Conservation (phyloP, 345 rosid species). For the Noccaea bulbosa region DNA sequence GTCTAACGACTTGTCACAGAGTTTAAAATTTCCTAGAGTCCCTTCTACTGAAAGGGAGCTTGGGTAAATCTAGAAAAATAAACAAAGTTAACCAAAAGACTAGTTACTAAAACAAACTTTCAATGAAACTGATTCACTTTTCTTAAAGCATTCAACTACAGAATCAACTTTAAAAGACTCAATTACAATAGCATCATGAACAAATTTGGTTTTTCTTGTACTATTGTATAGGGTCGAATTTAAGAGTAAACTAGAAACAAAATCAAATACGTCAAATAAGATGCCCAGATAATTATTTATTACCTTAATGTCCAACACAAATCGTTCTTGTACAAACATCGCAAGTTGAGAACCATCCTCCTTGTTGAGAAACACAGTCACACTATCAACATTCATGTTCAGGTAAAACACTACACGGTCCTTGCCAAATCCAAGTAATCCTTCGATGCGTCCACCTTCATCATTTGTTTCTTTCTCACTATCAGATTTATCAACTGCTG, state of each 20-base stretch:
- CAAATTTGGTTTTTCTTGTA: conserved; percentile 18
- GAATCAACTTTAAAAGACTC: conserved; percentile 12
- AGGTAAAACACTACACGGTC: conserved; percentile 87
- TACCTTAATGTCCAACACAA: conserved; percentile 90
- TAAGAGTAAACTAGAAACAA: conserved; percentile 2
- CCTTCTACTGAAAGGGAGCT: conserved; percentile 91
- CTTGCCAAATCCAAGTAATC: conserved; percentile 93
- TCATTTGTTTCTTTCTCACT: conserved; percentile 66
- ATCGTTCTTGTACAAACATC: conserved; percentile 92
- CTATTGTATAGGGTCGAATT: conserved; percentile 2
- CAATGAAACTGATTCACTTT: conserved; percentile 20
- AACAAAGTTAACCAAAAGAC: conserved; percentile 40
- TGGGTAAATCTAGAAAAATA: conserved; percentile 73
- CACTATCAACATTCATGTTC: conserved; percentile 87
- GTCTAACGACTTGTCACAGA: conserved; percentile 88
- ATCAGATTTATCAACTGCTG: conserved; percentile 53
- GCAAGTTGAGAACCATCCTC: conserved; percentile 99
- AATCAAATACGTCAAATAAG: conserved; percentile 25
- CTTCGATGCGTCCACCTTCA: conserved; percentile 74
- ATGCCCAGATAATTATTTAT: conserved; percentile 23
- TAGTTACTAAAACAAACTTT: conserved; percentile 9
- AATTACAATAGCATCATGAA: conserved; percentile 21
- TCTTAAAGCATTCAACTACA: conserved; percentile 15
- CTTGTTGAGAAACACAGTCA: conserved; percentile 86
- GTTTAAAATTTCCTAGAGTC: conserved; percentile 92